Percentiles rank a stretch among this genome's conserved stretches.
phyloP scores from a whole-genome alignment of 441 rosid species.

The Populus hybrid region DNA sequence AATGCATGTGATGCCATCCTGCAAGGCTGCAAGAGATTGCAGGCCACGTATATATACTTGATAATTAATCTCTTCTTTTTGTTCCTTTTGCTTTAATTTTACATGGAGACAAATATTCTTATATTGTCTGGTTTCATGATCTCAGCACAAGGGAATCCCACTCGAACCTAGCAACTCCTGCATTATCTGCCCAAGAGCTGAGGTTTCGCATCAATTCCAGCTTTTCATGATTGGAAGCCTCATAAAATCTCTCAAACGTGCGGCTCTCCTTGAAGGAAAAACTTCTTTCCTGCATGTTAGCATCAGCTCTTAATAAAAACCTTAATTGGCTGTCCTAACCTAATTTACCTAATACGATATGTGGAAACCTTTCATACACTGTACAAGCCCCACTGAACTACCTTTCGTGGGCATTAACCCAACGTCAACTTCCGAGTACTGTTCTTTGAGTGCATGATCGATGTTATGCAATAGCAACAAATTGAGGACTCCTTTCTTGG shows the following conservation, averaged over 20 bases:
- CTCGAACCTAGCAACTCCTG: not conserved
- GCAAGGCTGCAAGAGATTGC: not conserved
- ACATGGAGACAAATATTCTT: constrained; percentile 11
- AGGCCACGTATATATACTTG: constrained; percentile 3
- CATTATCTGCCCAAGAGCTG: constrained; percentile 1
- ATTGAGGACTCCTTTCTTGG: not conserved
- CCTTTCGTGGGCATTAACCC: not conserved
- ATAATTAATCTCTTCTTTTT: constrained; percentile 2
- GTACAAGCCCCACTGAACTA: constrained; percentile 8
- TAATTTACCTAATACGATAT: not conserved
- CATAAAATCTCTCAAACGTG: not conserved
- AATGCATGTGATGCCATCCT: constrained; percentile 22
- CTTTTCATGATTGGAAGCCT: constrained; percentile 9
- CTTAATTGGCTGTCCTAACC: not conserved
- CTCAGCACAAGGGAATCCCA: not conserved
- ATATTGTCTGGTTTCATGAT: not conserved
- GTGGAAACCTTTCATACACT: constrained; percentile 20
- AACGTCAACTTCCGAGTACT: constrained; percentile 7
- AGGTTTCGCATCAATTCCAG: not conserved
- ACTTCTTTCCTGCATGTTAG: constrained; percentile 8
- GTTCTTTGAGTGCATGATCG: not conserved
- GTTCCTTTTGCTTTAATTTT: not conserved
- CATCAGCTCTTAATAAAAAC: not conserved
- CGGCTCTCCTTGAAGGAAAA: constrained; percentile 12
- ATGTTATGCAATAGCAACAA: not conserved